Percentiles rank a stretch among this genome's conserved stretches.
These are phyloP conservation scores for Beauveria rudraprayagi DNA, from an alignment of 2,329 filamentous ascomycete species.

Conservation along the genomic window DNA sequence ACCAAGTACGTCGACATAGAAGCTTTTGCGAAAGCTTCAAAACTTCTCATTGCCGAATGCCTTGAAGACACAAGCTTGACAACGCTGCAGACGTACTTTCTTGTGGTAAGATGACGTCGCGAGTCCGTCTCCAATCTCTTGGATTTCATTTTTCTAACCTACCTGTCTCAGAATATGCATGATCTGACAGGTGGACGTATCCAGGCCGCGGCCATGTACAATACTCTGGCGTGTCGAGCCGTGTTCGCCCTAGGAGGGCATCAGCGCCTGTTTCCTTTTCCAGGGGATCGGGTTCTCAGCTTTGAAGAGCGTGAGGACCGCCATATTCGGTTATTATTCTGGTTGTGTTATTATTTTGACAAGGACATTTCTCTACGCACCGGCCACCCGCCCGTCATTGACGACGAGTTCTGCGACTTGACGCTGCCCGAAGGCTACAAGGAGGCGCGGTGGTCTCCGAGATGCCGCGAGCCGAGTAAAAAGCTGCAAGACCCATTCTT, in stretches of 20 bases:
- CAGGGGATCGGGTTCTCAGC: slow-evolving; percentile 13
- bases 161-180: slow-evolving; percentile 27
- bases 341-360: slow-evolving; percentile 46
- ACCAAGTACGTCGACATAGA: slow-evolving; percentile 29
- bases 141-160: neutral
- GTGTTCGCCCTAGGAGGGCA: slow-evolving; percentile 43
- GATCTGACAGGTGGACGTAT: slow-evolving; percentile 38
- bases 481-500: slow-evolving; percentile 24
- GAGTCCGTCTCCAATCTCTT: neutral
- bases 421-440: slow-evolving; percentile 33
- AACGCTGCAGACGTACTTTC: slow-evolving; percentile 36
- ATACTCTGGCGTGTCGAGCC: slow-evolving; percentile 37
- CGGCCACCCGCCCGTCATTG: slow-evolving; percentile 42
- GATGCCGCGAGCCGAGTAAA: neutral
- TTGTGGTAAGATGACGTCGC: slow-evolving; percentile 34
- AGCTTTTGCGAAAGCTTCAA: slow-evolving; percentile 30
- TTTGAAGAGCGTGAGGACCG: slow-evolving; percentile 21
- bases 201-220: slow-evolving; percentile 36
- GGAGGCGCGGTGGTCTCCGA: slow-evolving; percentile 16
- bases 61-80: slow-evolving; percentile 35
- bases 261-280: slow-evolving; percentile 15
- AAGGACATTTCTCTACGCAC: slow-evolving; percentile 48
- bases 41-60: slow-evolving; percentile 33
- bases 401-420: slow-evolving; percentile 45
- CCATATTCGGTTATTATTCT: slow-evolving; percentile 39